Evolutionary conservation across 116 monocot species (phyloP), one percentile per base, ranked within the genome.

Genomic region (Posidonia oceanica): DNA sequence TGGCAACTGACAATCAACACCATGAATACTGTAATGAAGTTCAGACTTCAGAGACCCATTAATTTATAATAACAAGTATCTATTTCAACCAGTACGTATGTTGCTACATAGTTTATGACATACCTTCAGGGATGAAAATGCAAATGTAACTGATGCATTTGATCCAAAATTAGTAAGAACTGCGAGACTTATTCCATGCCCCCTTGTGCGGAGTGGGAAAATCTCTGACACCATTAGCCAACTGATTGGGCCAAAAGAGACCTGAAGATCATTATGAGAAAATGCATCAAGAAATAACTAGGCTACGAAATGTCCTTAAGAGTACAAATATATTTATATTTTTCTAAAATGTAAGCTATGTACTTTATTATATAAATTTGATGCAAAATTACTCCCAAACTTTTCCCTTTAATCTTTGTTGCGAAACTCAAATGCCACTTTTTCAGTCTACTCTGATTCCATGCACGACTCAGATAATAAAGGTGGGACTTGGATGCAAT

Each of bases 191-290:
- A 85, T 91, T 69, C 96, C 89, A 63, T 87, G 89, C 68, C 89
- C 96, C 77, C 89, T 86, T 75, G 96, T 89, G 42, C 85, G 85
- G 41, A 87, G 78, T 40, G 96, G 96, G 61, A 96, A 96, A 63
- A 96, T 96, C 74, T 96, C 91, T 16, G 96, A 96, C 59, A 91
- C 91, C 89, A 96, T 89, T 64, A 96, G 80, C 96, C 96, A 96
- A 79, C 96, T 96, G 21, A 96, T 96, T 70, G 96, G 96, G 62
- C 96, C 96, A 77, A 96, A 96, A 10, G 96, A 96, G 53, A 96
- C 84, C 91, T 96, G 75, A 36, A 81, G 23, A 77, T 57, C 68
- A 67, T 66, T 42, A 11, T 11, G 54, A 69, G 0, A 38, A 55
- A 64, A 17, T 3, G 7, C 6, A 52, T 52, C 39, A 40, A 41